phyloP scores from a whole-genome alignment of 805 yeast species.

The Pichia gijzeniarum region DNA sequence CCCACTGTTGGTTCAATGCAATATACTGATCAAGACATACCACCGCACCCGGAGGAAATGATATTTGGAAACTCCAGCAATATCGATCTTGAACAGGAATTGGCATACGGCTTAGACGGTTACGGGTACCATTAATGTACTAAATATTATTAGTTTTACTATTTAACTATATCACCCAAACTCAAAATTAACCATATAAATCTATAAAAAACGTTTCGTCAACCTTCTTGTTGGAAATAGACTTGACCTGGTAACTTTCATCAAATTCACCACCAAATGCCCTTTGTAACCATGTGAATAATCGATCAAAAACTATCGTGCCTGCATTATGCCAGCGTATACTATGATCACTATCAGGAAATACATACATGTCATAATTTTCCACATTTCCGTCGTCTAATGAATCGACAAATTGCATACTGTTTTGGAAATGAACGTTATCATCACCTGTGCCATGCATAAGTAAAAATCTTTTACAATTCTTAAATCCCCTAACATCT shows the following conservation, averaged over 20 bases:
- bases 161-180: not conserved
- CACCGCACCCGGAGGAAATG: constrained; percentile 59
- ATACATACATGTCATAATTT: constrained; percentile 72
- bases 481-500: constrained; percentile 46
- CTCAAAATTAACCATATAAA: constrained; percentile 16
- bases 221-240: not conserved
- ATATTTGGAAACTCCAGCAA: constrained; percentile 20
- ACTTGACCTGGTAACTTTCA: constrained; percentile 5
- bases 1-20: constrained; percentile 35
- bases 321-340: constrained; percentile 70
- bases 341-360: constrained; percentile 77
- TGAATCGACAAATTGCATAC: constrained; percentile 68
- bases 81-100: constrained; percentile 53
- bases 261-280: constrained; percentile 51
- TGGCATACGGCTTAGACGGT: constrained; percentile 64
- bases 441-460: constrained; percentile 99
- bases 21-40: constrained; percentile 43
- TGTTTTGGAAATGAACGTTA: constrained; percentile 92
- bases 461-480: constrained; percentile 61
- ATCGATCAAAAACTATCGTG: constrained; percentile 59
- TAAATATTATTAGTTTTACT: not conserved
- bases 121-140: constrained; percentile 17
- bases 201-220: constrained; percentile 12
- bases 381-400: constrained; percentile 69
- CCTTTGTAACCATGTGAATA: constrained; percentile 54